Evolutionary conservation across 176 grass and related monocot species (phyloP), one percentile per base, ranked within the genome.

Genomic region (Zoysia japonica): DNA sequence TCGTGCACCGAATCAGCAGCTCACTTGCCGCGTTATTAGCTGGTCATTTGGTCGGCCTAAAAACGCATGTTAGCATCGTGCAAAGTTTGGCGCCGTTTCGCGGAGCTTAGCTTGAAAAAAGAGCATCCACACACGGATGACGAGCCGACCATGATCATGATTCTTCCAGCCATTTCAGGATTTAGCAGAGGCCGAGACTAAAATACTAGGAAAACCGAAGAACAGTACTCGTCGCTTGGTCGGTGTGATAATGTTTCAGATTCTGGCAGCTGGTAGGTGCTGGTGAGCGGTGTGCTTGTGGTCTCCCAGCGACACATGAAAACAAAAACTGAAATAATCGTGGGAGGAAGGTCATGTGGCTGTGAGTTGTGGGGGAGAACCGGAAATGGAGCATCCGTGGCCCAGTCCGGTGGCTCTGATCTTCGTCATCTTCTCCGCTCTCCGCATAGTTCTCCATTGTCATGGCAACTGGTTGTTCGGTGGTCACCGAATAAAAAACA

Each of bases 241-340:
- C 35, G 5, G 7, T 77, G 65, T 76, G 71, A 56, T 42, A 43
- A 65, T 76, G 43, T 76, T 36, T 75, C 77, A 5, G 67, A 14
- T 59, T 9, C 40, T 37, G 55, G 77, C 40, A 60, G 14, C 2
- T 81, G 72, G 78, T 67, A 46, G 82, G 78, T 89, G 68, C 71
- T 35, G 42, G 66, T 50, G 28, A 28, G 28, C 28, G 28, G 55
- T 68, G 81, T 72, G 71, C 7, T 51, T 15, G 72, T 67, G 82
- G 72, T 81, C 71, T 84, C 71, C 71, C 82, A 76, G 66, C 65
- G 77, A 67, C 66, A 65, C 72, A 47, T 77, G 82, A 52, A 13
- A 81, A 85, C 87, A 89, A 83, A 82, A 85, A 89, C 71, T 66
- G 66, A 64, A 85, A 80, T 65, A 70, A 68, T 77, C 47, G 56